Evolutionary conservation across 202 grass and related monocot genomes (phyloP).

Genomic region (Hordeum pubiflorum): DNA sequence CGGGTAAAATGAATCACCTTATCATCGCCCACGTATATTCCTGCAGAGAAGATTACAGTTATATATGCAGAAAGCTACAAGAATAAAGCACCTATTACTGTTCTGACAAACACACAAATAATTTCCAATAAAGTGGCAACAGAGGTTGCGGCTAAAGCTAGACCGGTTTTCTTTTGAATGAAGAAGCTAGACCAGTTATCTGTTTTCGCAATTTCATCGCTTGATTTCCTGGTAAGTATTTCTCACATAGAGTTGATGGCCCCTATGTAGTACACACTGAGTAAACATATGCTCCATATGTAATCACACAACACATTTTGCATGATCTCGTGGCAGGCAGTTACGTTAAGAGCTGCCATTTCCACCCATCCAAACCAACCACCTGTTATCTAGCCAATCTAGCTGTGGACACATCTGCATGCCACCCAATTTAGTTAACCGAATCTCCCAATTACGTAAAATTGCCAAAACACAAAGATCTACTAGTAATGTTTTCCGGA

Average conservation of each 20-base stretch:
- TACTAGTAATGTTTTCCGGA: neutral
- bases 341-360: neutral
- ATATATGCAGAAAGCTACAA: neutral
- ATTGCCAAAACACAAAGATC: neutral
- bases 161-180: neutral
- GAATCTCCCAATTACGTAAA: neutral
- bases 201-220: neutral
- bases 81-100: neutral
- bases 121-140: neutral
- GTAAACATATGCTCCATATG: neutral
- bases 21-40: constrained; percentile 70
- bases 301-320: no score
- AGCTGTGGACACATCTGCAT: neutral
- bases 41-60: constrained; percentile 20
- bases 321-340: neutral
- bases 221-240: neutral
- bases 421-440: neutral
- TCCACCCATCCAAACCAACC: neutral
- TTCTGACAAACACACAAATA: neutral
- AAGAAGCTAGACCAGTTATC: neutral
- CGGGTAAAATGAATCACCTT: constrained; percentile 87
- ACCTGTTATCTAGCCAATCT: neutral
- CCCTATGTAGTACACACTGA: neutral
- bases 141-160: neutral
- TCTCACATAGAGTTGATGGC: neutral